These are phyloP conservation scores for Eremochloa ophiuroides DNA, from an alignment of 176 grass and related monocot genomes.

Conservation along the genomic window DNA sequence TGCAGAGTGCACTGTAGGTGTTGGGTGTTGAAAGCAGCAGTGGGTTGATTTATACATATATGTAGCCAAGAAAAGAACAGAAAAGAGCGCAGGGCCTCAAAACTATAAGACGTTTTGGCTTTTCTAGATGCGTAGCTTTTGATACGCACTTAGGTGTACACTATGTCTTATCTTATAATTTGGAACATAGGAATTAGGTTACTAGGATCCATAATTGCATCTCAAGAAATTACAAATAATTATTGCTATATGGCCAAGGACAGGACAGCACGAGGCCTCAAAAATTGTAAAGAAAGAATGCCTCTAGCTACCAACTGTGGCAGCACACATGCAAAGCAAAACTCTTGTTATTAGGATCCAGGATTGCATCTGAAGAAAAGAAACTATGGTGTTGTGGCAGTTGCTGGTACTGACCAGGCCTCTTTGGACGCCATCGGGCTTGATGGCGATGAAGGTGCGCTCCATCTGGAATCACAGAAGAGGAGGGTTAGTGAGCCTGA, in stretches of 20 bases:
- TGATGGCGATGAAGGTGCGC: conserved; percentile 92
- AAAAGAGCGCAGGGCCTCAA: not conserved
- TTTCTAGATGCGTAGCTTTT: too few species aligned
- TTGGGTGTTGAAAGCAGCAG: not conserved
- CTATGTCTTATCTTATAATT: not conserved
- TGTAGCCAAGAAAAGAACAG: not conserved
- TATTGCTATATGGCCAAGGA: not conserved
- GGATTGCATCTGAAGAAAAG: not conserved
- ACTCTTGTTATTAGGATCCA: not conserved
- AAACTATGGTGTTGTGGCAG: not conserved
- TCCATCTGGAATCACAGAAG: conserved; percentile 49
- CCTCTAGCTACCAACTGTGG: not conserved
- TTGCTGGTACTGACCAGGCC: conserved; percentile 52
- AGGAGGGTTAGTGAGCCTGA: not conserved
- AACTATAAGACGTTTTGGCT: not conserved
- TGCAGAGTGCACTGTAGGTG: not conserved
- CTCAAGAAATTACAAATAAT: not conserved
- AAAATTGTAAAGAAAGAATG: not conserved
- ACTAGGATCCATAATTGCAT: not conserved
- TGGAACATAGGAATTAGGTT: not conserved
- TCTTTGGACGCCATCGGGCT: conserved; percentile 95
- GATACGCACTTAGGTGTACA: not conserved
- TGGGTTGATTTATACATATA: not conserved
- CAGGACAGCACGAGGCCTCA: not conserved
- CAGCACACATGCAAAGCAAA: not conserved